Conservation (phyloP, 345 rosid genomes). For the Melastoma malabathricum region DNA sequence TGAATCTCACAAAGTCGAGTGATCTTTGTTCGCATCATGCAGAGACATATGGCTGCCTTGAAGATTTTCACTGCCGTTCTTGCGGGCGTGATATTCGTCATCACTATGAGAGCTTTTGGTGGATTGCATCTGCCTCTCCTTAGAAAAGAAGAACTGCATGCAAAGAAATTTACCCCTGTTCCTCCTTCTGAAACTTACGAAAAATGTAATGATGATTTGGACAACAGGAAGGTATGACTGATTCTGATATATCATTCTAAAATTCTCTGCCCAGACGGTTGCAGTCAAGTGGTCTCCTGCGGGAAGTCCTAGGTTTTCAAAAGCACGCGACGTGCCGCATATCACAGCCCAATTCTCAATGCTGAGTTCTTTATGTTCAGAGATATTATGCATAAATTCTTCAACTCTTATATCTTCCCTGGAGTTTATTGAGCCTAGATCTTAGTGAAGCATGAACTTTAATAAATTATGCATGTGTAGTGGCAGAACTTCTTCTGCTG, state of each 20-base stretch:
- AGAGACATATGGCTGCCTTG: conserved; percentile 44
- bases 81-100: conserved; percentile 57
- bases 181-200: conserved; percentile 10
- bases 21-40: conserved; percentile 14
- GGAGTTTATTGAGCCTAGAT: too few species aligned
- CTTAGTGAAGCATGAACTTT: too few species aligned
- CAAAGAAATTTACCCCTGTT: conserved; percentile 12
- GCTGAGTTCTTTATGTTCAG: too few species aligned
- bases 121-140: conserved; percentile 31
- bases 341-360: too few species aligned
- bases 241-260: neutral
- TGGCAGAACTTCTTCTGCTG: too few species aligned
- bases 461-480: too few species aligned
- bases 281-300: too few species aligned
- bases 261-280: too few species aligned
- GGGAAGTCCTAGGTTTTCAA: too few species aligned
- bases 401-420: too few species aligned
- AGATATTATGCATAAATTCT: too few species aligned
- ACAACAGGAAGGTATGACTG: neutral
- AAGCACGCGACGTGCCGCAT: too few species aligned
- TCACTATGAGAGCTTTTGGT: conserved; percentile 28
- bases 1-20: neutral
- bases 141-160: conserved; percentile 19
- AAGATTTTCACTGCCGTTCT: conserved; percentile 35
- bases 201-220: neutral